phyloP scores from a whole-genome alignment of 164 flowering plant species.

The Hamamelis virginiana region DNA sequence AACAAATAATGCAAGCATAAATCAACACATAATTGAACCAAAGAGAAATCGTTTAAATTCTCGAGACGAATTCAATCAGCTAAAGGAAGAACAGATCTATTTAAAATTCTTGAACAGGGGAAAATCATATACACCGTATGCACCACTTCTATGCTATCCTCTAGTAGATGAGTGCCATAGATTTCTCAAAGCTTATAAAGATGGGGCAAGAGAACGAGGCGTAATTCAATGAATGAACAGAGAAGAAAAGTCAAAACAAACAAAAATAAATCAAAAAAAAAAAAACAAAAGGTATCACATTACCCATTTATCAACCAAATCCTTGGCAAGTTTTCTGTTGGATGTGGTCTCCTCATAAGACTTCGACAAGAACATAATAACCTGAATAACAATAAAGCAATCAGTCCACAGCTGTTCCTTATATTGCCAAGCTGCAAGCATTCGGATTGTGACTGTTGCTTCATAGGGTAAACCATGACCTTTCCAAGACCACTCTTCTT shows the following conservation, averaged over 20 bases:
- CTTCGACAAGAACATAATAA: slow-evolving; percentile 93
- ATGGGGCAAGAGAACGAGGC: too few species aligned
- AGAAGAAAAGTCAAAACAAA: too few species aligned
- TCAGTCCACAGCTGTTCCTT: not conserved
- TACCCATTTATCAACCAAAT: slow-evolving; percentile 99
- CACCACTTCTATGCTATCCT: not conserved
- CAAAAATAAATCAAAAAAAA: too few species aligned
- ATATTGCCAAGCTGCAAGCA: not conserved
- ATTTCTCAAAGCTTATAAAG: not conserved
- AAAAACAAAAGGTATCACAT: not conserved
- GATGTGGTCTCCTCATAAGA: slow-evolving; percentile 92
- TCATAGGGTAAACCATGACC: slow-evolving; percentile 31
- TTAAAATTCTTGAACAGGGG: not conserved
- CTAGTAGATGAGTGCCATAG: not conserved
- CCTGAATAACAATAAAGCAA: slow-evolving; percentile 42
- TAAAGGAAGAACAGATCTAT: not conserved
- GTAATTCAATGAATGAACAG: too few species aligned
- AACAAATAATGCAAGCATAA: not conserved
- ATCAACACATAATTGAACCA: not conserved
- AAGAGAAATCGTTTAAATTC: too few species aligned
- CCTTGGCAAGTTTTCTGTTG: slow-evolving; percentile 91
- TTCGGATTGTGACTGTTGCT: not conserved
- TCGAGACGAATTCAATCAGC: not conserved
- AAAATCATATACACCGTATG: not conserved
- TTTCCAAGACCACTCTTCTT: slow-evolving; percentile 93